Base-by-base conservation (phyloP, 441 rosid genomes). In the Erysimum cheiri region DNA sequence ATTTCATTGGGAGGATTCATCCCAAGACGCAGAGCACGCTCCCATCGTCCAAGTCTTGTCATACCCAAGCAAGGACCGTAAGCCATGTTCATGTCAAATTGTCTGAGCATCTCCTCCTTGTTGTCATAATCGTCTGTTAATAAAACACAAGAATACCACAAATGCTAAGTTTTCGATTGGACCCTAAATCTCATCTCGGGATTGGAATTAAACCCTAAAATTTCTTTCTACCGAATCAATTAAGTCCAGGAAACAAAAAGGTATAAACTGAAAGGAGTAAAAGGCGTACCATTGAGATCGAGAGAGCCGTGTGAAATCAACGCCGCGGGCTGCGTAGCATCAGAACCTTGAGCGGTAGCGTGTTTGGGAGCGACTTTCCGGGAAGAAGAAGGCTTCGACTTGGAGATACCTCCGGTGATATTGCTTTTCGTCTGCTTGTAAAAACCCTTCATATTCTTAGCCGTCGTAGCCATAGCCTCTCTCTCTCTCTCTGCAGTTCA, bases 1-100 rank as follows among this genome's bases (percentile, higher is more conserved):
- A 87, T 78, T 48, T 85, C 89, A 43, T 9, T 64, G 0, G 89
- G 93, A 55, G 93, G 88, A 69, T 80, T 80, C 70, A 83, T 67
- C 43, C 89, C 89, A 2, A 87, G 77, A 35, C 84, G 82, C 44
- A 71, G 29, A 12, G 91, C 93, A 12, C 89, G 88, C 63, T 85
- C 89, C 89, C 85, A 84, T 1, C 91, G 82, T 26, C 60, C 87
- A 41, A 81, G 49, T 70, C 92, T 76, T 29, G 79, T 76, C 84
- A 87, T 82, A 56, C 91, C 93, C 37, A 85, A 48, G 53, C 96
- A 89, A 1, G 93, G 96, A 36, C 96, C 93, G 4, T 78, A 85
- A 0, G 84, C 79, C 76, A 83, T 85, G 84, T 87, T 80, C 88
- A 89, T 78, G 77, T 87, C 91, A 76, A 89, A 87, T 39, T 87